A percentile compares a stretch with the other conserved stretches of the same genome.
Evolutionary conservation across 192 early-diverging fungal species (phyloP).

Genomic region (Backusella mclennaniae): DNA sequence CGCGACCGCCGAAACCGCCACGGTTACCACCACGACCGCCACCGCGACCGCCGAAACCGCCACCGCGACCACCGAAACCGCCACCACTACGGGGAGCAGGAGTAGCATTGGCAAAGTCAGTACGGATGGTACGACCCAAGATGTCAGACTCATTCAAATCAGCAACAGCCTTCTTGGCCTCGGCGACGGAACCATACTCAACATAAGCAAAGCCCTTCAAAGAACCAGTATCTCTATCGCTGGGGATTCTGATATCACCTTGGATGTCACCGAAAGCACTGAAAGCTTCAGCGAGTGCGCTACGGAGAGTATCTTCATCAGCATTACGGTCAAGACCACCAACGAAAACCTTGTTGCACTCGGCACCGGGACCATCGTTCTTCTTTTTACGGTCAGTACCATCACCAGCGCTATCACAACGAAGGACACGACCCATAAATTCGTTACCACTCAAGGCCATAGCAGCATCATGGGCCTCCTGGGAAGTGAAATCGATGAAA

Average conservation of each 20-base stretch:
- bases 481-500: conserved; percentile 81
- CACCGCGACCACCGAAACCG: conserved; percentile 46
- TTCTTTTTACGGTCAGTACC: conserved; percentile 29
- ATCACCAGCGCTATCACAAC: conserved; percentile 70
- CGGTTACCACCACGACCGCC: too few species aligned
- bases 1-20: too few species aligned
- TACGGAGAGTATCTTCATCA: conserved; percentile 53
- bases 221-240: conserved; percentile 70
- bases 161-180: conserved; percentile 72
- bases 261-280: conserved; percentile 60
- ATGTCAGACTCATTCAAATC: conserved; percentile 77
- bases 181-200: conserved; percentile 68
- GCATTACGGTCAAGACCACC: conserved; percentile 73
- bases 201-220: conserved; percentile 91
- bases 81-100: conserved; percentile 45
- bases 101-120: conserved; percentile 74
- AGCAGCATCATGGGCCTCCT: conserved; percentile 68
- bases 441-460: conserved; percentile 64
- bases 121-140: conserved; percentile 77
- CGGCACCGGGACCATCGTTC: conserved; percentile 27
- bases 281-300: conserved; percentile 46
- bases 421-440: conserved; percentile 81
- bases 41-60: conserved; percentile 35
- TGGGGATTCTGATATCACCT: conserved; percentile 65
- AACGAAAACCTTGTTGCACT: conserved; percentile 74